Base-by-base conservation (phyloP, 164 flowering plant species). In the Saururus chinensis region DNA sequence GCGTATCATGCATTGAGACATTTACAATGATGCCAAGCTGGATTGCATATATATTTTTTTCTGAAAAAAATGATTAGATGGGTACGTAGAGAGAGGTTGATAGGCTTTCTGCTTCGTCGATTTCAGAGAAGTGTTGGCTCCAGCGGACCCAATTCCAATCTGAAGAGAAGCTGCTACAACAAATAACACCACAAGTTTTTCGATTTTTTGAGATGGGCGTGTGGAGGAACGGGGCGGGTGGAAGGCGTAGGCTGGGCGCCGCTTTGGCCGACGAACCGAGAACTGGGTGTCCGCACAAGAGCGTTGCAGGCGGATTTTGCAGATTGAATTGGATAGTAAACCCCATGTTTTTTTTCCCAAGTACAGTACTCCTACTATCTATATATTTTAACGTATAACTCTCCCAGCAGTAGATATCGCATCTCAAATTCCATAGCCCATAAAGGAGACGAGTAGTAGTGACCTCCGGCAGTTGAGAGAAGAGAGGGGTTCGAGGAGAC, bases 111-210 rank as follows among this genome's bases (percentile, higher is more conserved):
- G 86, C 80, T 64, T 86, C 89, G 68, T 89, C 98, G 56, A 90
- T 75, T 59, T 88, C 90, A 23, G 83, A 77, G 69, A 93, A 89
- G 69, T 87, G 86, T 62, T 87, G 85, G 51, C 60, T 76, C 98
- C 98, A 93, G 26, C 85, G 74, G 63, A 70, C 81, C 96, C 98
- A 89, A 75, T 88, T 90, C 98, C 97, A 89, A 1, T 79, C 88
- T 19, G 71, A 64, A 51, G 80, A 70, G 35, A 75, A 60, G 40
- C n/a, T 66, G 59, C 65, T 71, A 21, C 72, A 71, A 65, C 82
- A 77, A 51, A 25, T 51, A 42, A 67, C 21, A 16, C 4, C 40
- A 0, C 71, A 59, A 65, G n/a, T 55, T 55, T 66, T 70, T 40
- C 59, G 51, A 45, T 9, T 63, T 23, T 56, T 66, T 1, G n/a